Conservation (phyloP, 148 eudicot genomes). For the Vaccinium darrowii region DNA sequence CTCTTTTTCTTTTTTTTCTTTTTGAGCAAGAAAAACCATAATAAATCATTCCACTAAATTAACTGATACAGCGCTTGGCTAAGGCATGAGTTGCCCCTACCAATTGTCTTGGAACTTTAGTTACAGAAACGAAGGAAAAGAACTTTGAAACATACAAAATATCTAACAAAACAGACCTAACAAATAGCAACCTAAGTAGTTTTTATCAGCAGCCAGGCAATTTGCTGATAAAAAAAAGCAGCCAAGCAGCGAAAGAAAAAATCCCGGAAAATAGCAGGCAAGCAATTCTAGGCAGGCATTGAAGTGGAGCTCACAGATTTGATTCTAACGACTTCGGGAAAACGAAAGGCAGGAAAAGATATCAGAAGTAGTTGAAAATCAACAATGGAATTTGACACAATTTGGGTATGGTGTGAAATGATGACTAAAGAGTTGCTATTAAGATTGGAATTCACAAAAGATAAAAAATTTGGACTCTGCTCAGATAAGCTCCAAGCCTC, state of each 20-base stretch:
- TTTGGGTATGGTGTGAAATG: background rate
- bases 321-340: background rate
- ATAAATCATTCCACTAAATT: too few species aligned
- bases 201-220: background rate
- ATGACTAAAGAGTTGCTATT: background rate
- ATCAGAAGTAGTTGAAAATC: background rate
- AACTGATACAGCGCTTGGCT: too few species aligned
- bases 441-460: background rate
- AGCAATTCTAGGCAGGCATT: background rate
- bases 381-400: background rate
- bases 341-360: background rate
- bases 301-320: background rate
- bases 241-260: too few species aligned
- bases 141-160: too few species aligned
- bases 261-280: background rate
- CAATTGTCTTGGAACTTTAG: too few species aligned
- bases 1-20: too few species aligned
- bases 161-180: background rate
- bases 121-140: too few species aligned
- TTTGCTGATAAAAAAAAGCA: background rate
- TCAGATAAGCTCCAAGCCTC: background rate
- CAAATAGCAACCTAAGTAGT: background rate
- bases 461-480: too few species aligned
- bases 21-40: too few species aligned
- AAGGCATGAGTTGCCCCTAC: too few species aligned